Evolutionary conservation across 2,329 filamentous ascomycete genomes (phyloP).

Genomic region (Xylaria sp.): DNA sequence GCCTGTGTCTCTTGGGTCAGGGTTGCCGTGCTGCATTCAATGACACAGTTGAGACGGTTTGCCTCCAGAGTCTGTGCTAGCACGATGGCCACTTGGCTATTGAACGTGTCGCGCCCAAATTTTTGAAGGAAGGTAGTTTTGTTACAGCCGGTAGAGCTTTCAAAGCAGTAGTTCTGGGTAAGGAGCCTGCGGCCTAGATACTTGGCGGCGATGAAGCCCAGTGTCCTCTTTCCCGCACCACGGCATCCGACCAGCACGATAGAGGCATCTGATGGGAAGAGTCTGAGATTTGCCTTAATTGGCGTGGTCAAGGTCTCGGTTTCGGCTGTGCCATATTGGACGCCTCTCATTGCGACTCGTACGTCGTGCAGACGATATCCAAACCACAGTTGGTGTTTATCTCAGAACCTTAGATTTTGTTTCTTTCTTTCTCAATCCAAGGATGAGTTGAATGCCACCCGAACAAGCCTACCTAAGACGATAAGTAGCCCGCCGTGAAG

Average conservation of each 20-base stretch:
- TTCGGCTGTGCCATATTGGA: conserved; percentile 34
- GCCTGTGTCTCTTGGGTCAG: conserved; percentile 68
- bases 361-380: neutral
- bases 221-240: conserved; percentile 76
- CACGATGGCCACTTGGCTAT: conserved; percentile 68
- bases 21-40: conserved; percentile 74
- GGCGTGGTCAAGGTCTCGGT: conserved; percentile 28
- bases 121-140: conserved; percentile 68
- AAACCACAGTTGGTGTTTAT: neutral
- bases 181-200: conserved; percentile 73
- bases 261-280: conserved; percentile 69
- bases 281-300: conserved; percentile 49
- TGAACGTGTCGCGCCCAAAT: conserved; percentile 70
- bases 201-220: conserved; percentile 77
- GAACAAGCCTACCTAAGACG: neutral
- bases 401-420: neutral
- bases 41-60: conserved; percentile 70
- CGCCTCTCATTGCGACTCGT: conserved; percentile 39
- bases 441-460: neutral
- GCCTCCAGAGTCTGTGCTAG: conserved; percentile 68
- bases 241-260: conserved; percentile 77
- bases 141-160: conserved; percentile 69
- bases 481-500: neutral
- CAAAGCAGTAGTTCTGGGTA: conserved; percentile 74
- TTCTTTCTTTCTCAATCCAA: neutral